A percentile compares a stretch with the other conserved stretches of the same genome.
These are phyloP conservation scores for Pestalotiopsis sp. DNA, from an alignment of 2,329 filamentous ascomycete species.

Conservation along the genomic window DNA sequence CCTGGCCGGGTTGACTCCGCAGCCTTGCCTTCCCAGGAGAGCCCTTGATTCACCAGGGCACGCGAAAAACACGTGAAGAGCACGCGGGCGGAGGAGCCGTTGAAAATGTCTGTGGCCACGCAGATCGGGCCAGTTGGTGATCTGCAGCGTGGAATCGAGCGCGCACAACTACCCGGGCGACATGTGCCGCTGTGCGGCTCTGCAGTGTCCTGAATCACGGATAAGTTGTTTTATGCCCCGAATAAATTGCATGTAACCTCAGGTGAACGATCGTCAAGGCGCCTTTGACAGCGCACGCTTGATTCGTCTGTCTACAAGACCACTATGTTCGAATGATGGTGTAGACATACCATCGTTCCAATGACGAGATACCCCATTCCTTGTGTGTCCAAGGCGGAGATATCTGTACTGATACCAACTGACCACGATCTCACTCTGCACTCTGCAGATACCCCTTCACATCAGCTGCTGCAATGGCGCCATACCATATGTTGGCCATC, in stretches of 20 bases:
- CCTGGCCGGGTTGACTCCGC: neutral
- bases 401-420: slow-evolving; percentile 8
- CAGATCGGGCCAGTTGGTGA: neutral
- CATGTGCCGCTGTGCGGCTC: neutral
- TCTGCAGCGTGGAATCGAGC: neutral
- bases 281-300: neutral
- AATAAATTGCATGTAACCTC: neutral
- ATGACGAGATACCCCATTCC: neutral
- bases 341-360: neutral
- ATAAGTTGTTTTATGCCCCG: neutral
- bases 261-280: neutral
- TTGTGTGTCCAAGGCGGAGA: neutral
- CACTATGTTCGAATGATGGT: neutral
- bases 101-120: neutral
- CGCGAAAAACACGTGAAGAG: neutral
- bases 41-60: neutral
- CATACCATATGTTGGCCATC: slow-evolving; percentile 36
- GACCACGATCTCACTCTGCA: slow-evolving; percentile 21
- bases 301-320: neutral
- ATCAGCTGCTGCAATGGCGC: slow-evolving; percentile 31
- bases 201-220: neutral
- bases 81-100: neutral
- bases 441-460: slow-evolving; percentile 21
- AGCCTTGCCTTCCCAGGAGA: neutral
- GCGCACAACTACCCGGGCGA: neutral